phyloP scores from a whole-genome alignment of 192 early-diverging fungal species.

The Mortierella alpina region DNA sequence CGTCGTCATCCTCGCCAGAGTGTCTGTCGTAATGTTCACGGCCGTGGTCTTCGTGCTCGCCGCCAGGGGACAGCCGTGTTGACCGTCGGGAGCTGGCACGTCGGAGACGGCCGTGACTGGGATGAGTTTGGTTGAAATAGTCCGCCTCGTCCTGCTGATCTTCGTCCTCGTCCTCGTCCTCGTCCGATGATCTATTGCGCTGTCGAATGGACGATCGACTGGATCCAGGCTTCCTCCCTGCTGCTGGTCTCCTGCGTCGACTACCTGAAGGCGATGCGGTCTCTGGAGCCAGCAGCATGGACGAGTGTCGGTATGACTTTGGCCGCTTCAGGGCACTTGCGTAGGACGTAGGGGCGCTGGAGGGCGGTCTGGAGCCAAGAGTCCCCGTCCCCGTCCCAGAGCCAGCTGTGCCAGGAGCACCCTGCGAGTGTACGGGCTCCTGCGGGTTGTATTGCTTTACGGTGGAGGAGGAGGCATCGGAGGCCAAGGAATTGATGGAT shows the following conservation, averaged over 20 bases:
- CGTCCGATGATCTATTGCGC: conserved; percentile 26
- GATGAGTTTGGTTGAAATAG: conserved; percentile 20
- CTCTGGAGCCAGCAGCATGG: conserved; percentile 11
- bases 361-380: background rate
- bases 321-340: conserved; percentile 13
- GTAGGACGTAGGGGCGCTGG: conserved; percentile 3
- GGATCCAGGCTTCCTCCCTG: conserved; percentile 23
- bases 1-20: conserved; percentile 18
- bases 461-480: conserved; percentile 36
- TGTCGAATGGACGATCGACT: conserved; percentile 41
- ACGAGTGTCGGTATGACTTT: conserved; percentile 30
- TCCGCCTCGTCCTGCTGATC: conserved; percentile 16
- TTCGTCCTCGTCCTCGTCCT: conserved; percentile 29
- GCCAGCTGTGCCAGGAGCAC: background rate
- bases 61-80: conserved; percentile 1
- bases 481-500: conserved; percentile 36
- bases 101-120: conserved; percentile 29
- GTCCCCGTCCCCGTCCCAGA: background rate
- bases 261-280: conserved; percentile 22
- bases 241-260: conserved; percentile 26
- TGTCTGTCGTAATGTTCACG: conserved; percentile 23
- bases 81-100: conserved; percentile 25
- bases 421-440: background rate
- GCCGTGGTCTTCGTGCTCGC: conserved; percentile 25
- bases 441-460: conserved; percentile 22